Base-by-base conservation (phyloP, 306 rosid species). In the Pterocarpus macrocarpus region DNA sequence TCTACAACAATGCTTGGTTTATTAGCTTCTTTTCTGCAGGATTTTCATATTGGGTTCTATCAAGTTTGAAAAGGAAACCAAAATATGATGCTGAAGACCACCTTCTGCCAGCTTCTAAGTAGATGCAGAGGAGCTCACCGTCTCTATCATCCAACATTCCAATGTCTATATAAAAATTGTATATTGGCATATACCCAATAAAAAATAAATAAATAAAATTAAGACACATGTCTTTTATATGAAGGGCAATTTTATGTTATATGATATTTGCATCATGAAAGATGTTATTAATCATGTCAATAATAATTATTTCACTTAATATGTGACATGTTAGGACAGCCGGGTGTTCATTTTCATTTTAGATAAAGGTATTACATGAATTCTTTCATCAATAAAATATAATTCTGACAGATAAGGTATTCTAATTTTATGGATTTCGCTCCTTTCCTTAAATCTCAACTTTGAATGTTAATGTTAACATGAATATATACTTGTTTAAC, bases 1-100 rank as follows among this genome's bases (percentile, higher is more conserved):
- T 95, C 36, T 95, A 95, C 79, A 88, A 87, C 80, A 95, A 89
- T 83, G 97, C 99, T 35, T 95, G 97, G 99, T 95, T 95, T 82
- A 35, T 91, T 32, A 91, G 97, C 82, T 87, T 90, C 83, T 93
- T 95, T 92, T 77, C 87, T 35, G 91, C 97, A 2, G 97, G 95
- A 17, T 83, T 88, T 55, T 70, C 88, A 22, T 85, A 91, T 57
- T 91, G 92, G 94, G 16, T 88, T 74, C 50, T 91, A 22, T 89
- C 94, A 14, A 15, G 81, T 80, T 73, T 83, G 80, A 82, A 39
- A 55, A 34, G 81, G 69, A 88, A 86, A 73, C 72, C 39, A 5
- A 74, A n/a, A 1, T n/a, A 15, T 43, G 69, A 15, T 63, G 76
- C 73, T 52, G 30, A 15, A 41, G 89, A 71, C 28, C 75, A 90